A percentile compares a stretch with the other conserved stretches of the same genome.
Evolutionary conservation across 2,329 filamentous ascomycete genomes (phyloP).

Genomic region (Zasmidium angulare): DNA sequence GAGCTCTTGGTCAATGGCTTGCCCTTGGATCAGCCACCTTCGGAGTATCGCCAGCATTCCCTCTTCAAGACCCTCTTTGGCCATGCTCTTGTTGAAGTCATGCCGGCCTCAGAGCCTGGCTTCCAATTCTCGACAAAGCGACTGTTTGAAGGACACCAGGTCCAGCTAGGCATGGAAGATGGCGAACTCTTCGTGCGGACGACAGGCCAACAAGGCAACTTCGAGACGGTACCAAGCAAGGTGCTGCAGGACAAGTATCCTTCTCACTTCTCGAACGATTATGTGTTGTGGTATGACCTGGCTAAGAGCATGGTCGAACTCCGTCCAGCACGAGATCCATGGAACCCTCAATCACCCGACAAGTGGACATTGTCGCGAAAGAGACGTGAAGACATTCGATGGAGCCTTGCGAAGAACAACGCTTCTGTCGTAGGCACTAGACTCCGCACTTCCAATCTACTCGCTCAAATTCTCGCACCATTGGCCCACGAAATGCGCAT

Average conservation of each 20-base stretch:
- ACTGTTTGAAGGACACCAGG: slow-evolving; percentile 29
- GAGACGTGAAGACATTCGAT: slow-evolving; percentile 32
- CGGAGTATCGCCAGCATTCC: slow-evolving; percentile 46
- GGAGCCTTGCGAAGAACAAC: slow-evolving; percentile 14
- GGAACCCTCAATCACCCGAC: slow-evolving; percentile 11
- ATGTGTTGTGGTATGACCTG: slow-evolving; percentile 62
- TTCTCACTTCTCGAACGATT: slow-evolving; percentile 48
- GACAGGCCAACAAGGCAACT: slow-evolving; percentile 16
- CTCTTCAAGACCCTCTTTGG: slow-evolving; percentile 56
- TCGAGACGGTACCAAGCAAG: slow-evolving; percentile 36
- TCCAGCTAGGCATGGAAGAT: slow-evolving; percentile 55
- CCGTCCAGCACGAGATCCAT: slow-evolving; percentile 34
- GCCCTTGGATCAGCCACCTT: slow-evolving; percentile 54
- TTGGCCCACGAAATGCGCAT: slow-evolving; percentile 15
- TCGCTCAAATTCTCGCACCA: slow-evolving; percentile 49
- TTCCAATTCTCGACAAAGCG: slow-evolving; percentile 54
- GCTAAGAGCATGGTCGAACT: slow-evolving; percentile 51
- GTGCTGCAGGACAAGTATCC: slow-evolving; percentile 52
- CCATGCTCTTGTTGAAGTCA: slow-evolving; percentile 50
- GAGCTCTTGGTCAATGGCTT: slow-evolving; percentile 52
- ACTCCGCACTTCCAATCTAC: slow-evolving; percentile 45
- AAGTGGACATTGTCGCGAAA: slow-evolving; percentile 36
- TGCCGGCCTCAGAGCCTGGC: slow-evolving; percentile 52
- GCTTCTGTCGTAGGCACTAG: slow-evolving; percentile 10
- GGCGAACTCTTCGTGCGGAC: slow-evolving; percentile 47